Evolutionary conservation across 2,329 filamentous ascomycete genomes (phyloP).

Genomic region (Cercospora canescens): DNA sequence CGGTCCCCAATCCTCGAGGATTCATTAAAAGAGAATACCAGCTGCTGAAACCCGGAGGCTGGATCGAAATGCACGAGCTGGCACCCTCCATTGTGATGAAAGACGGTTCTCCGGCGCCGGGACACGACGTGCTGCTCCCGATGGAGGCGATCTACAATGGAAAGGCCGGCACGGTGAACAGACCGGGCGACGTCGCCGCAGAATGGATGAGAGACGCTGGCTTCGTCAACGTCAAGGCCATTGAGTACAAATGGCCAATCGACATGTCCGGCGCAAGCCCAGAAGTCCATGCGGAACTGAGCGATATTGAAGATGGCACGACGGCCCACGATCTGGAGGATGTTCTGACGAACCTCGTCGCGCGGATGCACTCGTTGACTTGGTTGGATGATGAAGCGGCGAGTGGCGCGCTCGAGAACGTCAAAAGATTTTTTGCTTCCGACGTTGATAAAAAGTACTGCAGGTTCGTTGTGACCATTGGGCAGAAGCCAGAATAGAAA

Average conservation of each 20-base stretch:
- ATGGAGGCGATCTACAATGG: background rate
- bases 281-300: background rate
- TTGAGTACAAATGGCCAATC: conserved; percentile 20
- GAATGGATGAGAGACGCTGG: conserved; percentile 23
- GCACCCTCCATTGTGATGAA: background rate
- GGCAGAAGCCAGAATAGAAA: background rate
- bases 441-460: background rate
- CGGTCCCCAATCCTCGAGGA: conserved; percentile 17
- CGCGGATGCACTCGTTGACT: background rate
- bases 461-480: background rate
- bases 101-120: background rate
- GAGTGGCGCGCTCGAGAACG: background rate
- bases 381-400: background rate
- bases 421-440: background rate
- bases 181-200: conserved; percentile 7
- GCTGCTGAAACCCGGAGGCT: conserved; percentile 24
- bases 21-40: conserved; percentile 13
- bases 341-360: background rate
- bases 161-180: conserved; percentile 12
- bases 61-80: conserved; percentile 23
- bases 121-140: background rate
- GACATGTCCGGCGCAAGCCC: conserved; percentile 2
- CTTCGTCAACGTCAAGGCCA: conserved; percentile 20
- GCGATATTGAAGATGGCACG: background rate
- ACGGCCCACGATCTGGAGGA: background rate